Evolutionary conservation across 176 grass and related monocot genomes (phyloP).

Genomic region (Oryza glumipatula): DNA sequence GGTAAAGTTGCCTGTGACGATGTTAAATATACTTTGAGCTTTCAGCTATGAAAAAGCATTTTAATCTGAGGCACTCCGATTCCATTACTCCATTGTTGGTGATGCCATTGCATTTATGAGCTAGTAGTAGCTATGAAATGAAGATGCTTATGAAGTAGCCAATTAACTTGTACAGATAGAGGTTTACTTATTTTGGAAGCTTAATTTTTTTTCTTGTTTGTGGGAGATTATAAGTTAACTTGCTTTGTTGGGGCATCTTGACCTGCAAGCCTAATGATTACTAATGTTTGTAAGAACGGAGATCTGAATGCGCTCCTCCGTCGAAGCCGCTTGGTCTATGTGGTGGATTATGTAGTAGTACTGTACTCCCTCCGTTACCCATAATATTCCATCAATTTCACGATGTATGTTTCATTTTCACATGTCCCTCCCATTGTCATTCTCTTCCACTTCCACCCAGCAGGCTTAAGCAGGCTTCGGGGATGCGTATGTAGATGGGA

Average conservation of each 20-base stretch:
- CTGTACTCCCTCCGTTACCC: not conserved
- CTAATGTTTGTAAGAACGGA: conserved; percentile 31
- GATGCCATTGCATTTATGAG: not conserved
- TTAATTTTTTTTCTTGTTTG: not conserved
- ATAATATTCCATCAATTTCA: not conserved
- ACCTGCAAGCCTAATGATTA: conserved; percentile 42
- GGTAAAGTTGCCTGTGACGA: not conserved
- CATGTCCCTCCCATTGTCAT: not conserved
- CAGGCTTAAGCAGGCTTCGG: not conserved
- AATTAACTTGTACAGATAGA: not conserved
- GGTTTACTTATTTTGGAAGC: not conserved
- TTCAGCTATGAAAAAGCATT: not conserved
- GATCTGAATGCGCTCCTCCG: not conserved
- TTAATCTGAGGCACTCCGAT: not conserved
- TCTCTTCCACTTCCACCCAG: conserved; percentile 11
- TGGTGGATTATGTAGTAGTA: conserved; percentile 7
- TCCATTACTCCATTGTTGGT: not conserved
- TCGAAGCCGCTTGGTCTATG: not conserved
- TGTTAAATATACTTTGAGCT: conserved; percentile 22
- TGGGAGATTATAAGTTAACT: not conserved
- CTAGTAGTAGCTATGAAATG: not conserved
- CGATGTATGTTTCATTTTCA: not conserved
- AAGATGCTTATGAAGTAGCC: not conserved
- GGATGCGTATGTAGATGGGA: conserved; percentile 11
- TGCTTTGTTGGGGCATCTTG: not conserved